These are phyloP conservation scores for Starmerella davenportii DNA, from an alignment of 805 yeast genomes.

Conservation along the genomic window DNA sequence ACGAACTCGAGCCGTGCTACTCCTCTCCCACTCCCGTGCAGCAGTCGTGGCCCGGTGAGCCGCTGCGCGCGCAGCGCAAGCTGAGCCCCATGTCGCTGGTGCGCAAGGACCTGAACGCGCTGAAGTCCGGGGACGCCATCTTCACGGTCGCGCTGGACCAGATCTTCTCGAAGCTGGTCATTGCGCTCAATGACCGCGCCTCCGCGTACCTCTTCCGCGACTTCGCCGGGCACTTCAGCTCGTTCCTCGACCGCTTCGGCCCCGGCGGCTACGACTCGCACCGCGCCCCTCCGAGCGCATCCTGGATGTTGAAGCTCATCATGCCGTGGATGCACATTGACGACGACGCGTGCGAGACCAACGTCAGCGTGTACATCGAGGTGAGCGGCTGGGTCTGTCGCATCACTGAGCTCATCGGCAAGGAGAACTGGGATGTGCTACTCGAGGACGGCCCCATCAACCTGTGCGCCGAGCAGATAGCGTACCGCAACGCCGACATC, in stretches of 20 bases:
- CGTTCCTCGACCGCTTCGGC: conserved; percentile 9
- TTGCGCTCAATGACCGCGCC: conserved; percentile 8
- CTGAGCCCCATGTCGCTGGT: neutral
- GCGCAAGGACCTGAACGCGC: neutral
- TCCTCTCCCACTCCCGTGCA: neutral
- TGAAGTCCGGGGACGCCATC: conserved; percentile 5
- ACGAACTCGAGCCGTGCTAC: neutral
- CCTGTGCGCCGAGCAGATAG: conserved; percentile 12
- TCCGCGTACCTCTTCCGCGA: conserved; percentile 14
- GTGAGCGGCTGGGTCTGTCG: conserved; percentile 10
- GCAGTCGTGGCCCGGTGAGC: neutral
- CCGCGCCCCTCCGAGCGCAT: conserved; percentile 5
- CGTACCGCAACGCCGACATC: conserved; percentile 1
- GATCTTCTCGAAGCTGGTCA: conserved; percentile 6
- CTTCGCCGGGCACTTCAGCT: conserved; percentile 13
- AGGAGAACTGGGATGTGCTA: neutral
- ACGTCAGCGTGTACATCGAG: conserved; percentile 6
- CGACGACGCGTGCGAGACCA: neutral
- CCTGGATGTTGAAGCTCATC: conserved; percentile 11
- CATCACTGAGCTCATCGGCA: conserved; percentile 3
- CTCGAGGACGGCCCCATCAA: conserved; percentile 15
- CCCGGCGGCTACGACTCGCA: conserved; percentile 9
- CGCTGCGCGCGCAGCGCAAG: neutral
- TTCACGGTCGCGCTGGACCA: conserved; percentile 6
- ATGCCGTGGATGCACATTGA: conserved; percentile 10